phyloP scores from a whole-genome alignment of 169 alveolate species.

The Perkinsus olseni region DNA sequence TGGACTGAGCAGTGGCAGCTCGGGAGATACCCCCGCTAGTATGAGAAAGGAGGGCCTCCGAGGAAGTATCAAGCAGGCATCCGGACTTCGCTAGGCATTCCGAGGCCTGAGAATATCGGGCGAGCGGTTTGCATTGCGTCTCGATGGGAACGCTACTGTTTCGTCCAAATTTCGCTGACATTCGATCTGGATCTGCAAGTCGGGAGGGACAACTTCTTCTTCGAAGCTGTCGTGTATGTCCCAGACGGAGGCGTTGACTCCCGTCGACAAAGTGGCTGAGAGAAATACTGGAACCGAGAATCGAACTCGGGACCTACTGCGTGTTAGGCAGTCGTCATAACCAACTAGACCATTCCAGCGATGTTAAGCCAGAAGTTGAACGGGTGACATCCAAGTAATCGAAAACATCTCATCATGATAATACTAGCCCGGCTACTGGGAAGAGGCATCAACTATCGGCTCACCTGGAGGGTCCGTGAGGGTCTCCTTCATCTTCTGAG shows the following conservation, averaged over 20 bases:
- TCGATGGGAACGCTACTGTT: neutral
- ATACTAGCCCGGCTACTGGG: neutral
- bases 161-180: neutral
- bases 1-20: neutral
- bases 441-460: too few relatives aligned
- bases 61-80: neutral
- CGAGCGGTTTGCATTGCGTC: too few relatives aligned
- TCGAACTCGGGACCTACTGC: slow-evolving; percentile 5
- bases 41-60: neutral
- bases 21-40: neutral
- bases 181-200: neutral
- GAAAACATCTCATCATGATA: neutral
- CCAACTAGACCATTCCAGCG: slow-evolving; percentile 3
- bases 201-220: neutral
- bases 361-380: neutral
- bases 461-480: neutral
- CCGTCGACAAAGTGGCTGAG: neutral
- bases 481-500: slow-evolving; percentile 9
- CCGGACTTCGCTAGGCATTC: neutral
- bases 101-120: neutral
- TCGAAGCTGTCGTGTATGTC: slow-evolving; percentile 8
- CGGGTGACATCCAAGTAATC: neutral
- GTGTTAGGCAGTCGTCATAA: slow-evolving; percentile 3
- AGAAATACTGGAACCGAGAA: neutral
- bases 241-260: slow-evolving; percentile 10